Conservation (phyloP, 2,329 filamentous ascomycete genomes). For the Fusarium devonianum region DNA sequence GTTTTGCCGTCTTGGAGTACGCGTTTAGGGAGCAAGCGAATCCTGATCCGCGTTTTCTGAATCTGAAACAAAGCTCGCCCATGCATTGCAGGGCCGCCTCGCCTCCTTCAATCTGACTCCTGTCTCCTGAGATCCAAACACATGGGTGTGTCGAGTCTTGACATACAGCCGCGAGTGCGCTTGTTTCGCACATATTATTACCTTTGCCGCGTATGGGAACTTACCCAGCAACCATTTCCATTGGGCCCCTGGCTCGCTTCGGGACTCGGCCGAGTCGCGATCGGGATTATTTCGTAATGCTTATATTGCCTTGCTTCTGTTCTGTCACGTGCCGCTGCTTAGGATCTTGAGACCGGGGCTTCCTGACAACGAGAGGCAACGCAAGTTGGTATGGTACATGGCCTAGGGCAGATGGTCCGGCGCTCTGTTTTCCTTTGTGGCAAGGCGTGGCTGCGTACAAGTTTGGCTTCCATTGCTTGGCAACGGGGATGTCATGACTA, state of each 20-base stretch:
- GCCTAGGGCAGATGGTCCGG: no score
- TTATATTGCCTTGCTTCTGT: background rate
- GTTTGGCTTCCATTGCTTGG: no score
- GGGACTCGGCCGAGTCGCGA: slow-evolving; percentile 12
- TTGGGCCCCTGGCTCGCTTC: slow-evolving; percentile 10
- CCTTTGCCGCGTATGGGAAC: slow-evolving; percentile 17
- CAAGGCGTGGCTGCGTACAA: no score
- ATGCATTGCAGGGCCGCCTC: slow-evolving; percentile 31
- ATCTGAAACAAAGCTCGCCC: slow-evolving; percentile 39
- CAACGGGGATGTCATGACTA: no score
- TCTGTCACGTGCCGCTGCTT: slow-evolving; percentile 17
- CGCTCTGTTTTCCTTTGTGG: no score
- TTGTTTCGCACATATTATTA: slow-evolving; percentile 31
- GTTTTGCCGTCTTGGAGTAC: slow-evolving; percentile 21
- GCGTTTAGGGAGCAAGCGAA: slow-evolving; percentile 25
- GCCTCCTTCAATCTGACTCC: slow-evolving; percentile 21
- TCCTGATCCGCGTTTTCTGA: slow-evolving; percentile 12
- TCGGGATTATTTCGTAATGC: slow-evolving; percentile 6
- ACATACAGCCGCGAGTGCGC: slow-evolving; percentile 27
- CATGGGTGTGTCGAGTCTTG: background rate
- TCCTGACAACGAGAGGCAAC: no score
- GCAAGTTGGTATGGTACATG: no score
- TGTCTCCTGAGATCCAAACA: slow-evolving; percentile 15
- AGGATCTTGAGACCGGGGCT: no score
- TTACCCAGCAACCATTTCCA: slow-evolving; percentile 10